These are phyloP conservation scores for Tylopilus balloui DNA, from an alignment of 768 basidiomycete species.

Conservation along the genomic window DNA sequence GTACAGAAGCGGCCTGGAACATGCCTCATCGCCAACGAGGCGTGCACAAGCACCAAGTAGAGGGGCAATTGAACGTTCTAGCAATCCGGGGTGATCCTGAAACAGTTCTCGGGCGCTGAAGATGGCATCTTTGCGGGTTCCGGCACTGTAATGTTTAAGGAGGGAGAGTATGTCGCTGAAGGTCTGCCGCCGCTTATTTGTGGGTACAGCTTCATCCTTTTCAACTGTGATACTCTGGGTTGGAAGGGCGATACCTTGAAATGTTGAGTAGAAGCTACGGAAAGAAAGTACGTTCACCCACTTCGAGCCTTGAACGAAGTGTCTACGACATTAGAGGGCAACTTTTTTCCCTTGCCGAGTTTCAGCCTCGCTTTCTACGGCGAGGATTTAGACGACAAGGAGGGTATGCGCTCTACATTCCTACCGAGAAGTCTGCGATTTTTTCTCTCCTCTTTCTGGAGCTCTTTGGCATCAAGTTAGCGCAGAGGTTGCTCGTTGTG, in stretches of 20 bases:
- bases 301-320: slow-evolving; percentile 95
- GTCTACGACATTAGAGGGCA: slow-evolving; percentile 80
- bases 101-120: slow-evolving; percentile 70
- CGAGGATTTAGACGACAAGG: background rate
- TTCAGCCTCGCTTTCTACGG: slow-evolving; percentile 91
- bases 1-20: slow-evolving; percentile 11
- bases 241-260: slow-evolving; percentile 82
- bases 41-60: slow-evolving; percentile 62
- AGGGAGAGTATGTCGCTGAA: slow-evolving; percentile 74
- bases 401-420: background rate
- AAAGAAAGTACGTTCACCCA: slow-evolving; percentile 37
- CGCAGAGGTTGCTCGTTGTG: slow-evolving; percentile 5
- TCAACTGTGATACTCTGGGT: slow-evolving; percentile 69
- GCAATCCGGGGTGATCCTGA: slow-evolving; percentile 51
- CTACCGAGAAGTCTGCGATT: slow-evolving; percentile 81
- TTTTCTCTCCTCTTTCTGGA: slow-evolving; percentile 85
- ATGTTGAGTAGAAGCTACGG: slow-evolving; percentile 7
- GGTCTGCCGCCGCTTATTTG: slow-evolving; percentile 70
- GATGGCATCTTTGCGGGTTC: slow-evolving; percentile 75
- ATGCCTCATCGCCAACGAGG: slow-evolving; percentile 78
- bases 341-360: slow-evolving; percentile 90
- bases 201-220: slow-evolving; percentile 54
- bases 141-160: slow-evolving; percentile 78
- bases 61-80: slow-evolving; percentile 48
- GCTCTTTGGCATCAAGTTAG: slow-evolving; percentile 69